These are phyloP conservation scores for Trametes gibbosa DNA, from an alignment of 768 basidiomycete species.

Conservation along the genomic window DNA sequence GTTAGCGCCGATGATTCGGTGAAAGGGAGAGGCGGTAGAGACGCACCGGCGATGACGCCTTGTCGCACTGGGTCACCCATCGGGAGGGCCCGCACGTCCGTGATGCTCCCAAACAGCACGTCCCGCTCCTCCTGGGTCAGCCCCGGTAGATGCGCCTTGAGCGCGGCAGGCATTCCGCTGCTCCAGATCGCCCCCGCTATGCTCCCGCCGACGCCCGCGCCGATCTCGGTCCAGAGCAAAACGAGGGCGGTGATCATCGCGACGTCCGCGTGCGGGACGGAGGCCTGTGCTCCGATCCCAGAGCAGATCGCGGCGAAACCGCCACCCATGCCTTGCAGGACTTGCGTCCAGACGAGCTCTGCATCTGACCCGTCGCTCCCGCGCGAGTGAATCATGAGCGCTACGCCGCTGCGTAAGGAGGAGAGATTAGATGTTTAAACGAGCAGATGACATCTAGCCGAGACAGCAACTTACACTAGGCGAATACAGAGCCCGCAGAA, in stretches of 20 bases:
- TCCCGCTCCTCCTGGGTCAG: slow-evolving; percentile 10
- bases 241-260: slow-evolving; percentile 45
- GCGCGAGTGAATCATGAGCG: slow-evolving; percentile 29
- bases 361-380: slow-evolving; percentile 23
- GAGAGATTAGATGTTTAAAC: background rate
- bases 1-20: background rate
- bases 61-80: slow-evolving; percentile 15
- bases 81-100: slow-evolving; percentile 9
- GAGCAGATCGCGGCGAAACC: slow-evolving; percentile 45
- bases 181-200: slow-evolving; percentile 28
- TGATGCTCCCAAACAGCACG: slow-evolving; percentile 18
- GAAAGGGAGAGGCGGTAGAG: background rate
- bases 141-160: slow-evolving; percentile 24
- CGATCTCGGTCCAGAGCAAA: slow-evolving; percentile 43
- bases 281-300: slow-evolving; percentile 42
- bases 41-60: slow-evolving; percentile 19
- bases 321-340: slow-evolving; percentile 50
- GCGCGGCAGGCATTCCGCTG: slow-evolving; percentile 24
- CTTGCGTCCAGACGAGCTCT: slow-evolving; percentile 45
- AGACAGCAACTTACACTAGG: slow-evolving; percentile 20
- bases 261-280: slow-evolving; percentile 46
- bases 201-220: slow-evolving; percentile 41
- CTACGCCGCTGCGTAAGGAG: slow-evolving; percentile 24
- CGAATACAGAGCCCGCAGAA: slow-evolving; percentile 34
- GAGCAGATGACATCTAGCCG: background rate